Base-by-base conservation (phyloP, 768 basidiomycete species). In the Nidularia pulvinata region DNA sequence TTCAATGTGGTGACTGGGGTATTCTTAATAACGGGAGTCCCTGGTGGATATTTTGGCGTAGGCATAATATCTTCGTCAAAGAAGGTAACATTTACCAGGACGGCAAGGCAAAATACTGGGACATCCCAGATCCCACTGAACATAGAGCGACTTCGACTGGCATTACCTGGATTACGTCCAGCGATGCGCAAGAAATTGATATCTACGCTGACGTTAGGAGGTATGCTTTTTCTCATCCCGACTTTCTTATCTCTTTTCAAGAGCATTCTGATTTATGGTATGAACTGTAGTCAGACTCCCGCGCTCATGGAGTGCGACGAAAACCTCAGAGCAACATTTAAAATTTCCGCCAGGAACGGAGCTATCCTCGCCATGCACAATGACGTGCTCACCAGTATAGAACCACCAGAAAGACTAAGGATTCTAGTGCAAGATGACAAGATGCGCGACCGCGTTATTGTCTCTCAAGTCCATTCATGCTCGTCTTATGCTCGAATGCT, bases 391-490 rank as follows among this genome's bases (percentile, higher is more conserved):
- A 48, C 61, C 32, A 52, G 57, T 22, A 60, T 71, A 36, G 59
- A 68, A n/a, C 65, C 62, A 0, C 61, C 69, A 0, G 64, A 58
- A 7, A 57, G 53, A 33, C 68, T 72, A 19, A 45, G 63, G 11
- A 59, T 53, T 9, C 68, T 70, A 2, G 61, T 69, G 1, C 51
- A 62, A 10, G 65, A 63, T 32, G 39, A 61, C 5, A 54, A 37
- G 4, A 60, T 67, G 50, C 62, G 59, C 19, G 61, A 53, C 25
- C 39, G 51, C 30, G 68, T 70, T 33, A 51, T 72, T 50, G 67
- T 72, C 7, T 70, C 70, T 19, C 66, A 70, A 47, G 66, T 68
- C 6, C 69, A 72, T 52, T 55, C 55, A 4, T 69, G 67, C 56
- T 61, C 67, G 2, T 68, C 70, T 1, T 72, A 68, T 52, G 68